Percentiles rank a stretch among this genome's conserved stretches.
These are phyloP conservation scores for Trichoderma simmonsii DNA, from an alignment of 2,329 filamentous ascomycete genomes.

Conservation along the genomic window DNA sequence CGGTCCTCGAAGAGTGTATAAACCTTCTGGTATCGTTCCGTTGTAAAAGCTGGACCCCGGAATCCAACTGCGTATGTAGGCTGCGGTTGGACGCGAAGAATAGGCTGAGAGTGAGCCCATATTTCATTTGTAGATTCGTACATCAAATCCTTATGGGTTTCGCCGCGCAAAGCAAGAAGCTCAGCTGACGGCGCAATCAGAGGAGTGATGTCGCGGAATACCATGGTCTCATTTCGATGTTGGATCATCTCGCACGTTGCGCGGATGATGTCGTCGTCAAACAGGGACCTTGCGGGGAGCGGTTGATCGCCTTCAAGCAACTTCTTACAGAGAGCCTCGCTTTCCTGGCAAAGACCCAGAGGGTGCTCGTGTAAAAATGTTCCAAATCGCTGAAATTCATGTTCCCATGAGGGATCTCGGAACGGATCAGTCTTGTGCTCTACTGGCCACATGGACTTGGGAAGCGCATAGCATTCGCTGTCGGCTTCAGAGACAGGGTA, in stretches of 20 bases:
- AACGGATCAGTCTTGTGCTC: neutral
- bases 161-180: constrained; percentile 29
- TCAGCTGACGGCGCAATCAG: constrained; percentile 41
- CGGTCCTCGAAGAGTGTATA: constrained; percentile 34
- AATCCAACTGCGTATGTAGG: constrained; percentile 46
- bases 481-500: neutral
- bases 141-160: constrained; percentile 31
- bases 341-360: neutral
- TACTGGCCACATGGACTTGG: neutral
- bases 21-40: constrained; percentile 41
- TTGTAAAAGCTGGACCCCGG: constrained; percentile 39
- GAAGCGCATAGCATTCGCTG: neutral
- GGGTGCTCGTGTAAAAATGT: neutral
- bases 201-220: constrained; percentile 38
- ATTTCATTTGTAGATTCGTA: constrained; percentile 42
- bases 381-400: neutral
- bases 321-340: neutral
- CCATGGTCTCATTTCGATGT: constrained; percentile 32
- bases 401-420: neutral
- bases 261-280: constrained; percentile 38
- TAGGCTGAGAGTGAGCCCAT: constrained; percentile 40
- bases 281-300: constrained; percentile 35
- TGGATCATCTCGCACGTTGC: constrained; percentile 31
- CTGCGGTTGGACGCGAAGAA: constrained; percentile 38
- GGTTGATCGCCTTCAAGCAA: constrained; percentile 33